phyloP scores from a whole-genome alignment of 2,329 filamentous ascomycete species.

The Ceratocystis eucalypticola region DNA sequence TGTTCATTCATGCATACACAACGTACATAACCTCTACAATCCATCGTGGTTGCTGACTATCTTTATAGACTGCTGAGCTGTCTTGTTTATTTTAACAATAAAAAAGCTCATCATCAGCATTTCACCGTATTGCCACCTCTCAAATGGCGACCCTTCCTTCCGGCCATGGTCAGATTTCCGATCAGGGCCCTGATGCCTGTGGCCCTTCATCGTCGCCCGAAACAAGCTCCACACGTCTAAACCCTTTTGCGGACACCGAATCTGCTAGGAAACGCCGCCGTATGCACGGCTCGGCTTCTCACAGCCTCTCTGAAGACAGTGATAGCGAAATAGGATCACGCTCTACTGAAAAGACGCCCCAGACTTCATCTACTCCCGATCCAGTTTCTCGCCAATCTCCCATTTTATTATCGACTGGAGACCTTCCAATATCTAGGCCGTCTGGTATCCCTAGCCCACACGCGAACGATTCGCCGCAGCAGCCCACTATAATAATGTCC shows the following conservation, averaged over 20 bases:
- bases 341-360: constrained; percentile 28
- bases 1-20: not conserved
- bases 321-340: constrained; percentile 28
- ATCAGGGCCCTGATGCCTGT: constrained; percentile 32
- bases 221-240: constrained; percentile 47
- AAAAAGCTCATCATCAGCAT: constrained; percentile 34
- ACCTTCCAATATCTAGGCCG: not conserved
- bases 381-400: constrained; percentile 6
- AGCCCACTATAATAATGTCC: constrained; percentile 1
- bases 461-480: not conserved
- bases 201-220: constrained; percentile 40
- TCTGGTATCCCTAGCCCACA: not conserved
- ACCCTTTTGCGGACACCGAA: constrained; percentile 49
- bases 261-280: constrained; percentile 48
- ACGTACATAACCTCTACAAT: not conserved
- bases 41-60: not conserved
- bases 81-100: not conserved
- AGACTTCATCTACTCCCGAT: constrained; percentile 21
- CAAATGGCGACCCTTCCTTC: constrained; percentile 6
- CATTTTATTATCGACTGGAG: constrained; percentile 34
- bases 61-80: constrained; percentile 1
- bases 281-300: constrained; percentile 43
- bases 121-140: no score
- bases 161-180: not conserved
- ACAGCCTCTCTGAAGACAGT: constrained; percentile 39